These are phyloP conservation scores for Fragilaria crotonensis DNA, from an alignment of 108 stramenopile species.

Conservation along the genomic window DNA sequence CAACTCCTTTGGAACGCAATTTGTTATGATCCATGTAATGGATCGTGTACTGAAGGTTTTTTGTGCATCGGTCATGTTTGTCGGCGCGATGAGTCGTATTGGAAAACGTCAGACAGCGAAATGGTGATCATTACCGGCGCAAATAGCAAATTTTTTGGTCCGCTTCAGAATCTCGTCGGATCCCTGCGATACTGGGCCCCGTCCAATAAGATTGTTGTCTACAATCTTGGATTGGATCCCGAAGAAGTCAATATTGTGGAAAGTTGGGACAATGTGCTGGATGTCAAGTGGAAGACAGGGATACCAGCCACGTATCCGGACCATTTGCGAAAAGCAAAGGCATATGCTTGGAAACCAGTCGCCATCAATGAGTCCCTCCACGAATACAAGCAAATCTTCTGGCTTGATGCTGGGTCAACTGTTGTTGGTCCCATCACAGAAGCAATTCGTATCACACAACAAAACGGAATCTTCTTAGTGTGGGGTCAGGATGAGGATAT, in stretches of 20 bases:
- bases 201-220: constrained; percentile 12
- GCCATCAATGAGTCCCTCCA: too few species aligned
- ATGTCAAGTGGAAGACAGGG: constrained; percentile 18
- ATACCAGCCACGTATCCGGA: constrained; percentile 14
- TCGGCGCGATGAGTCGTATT: too few species aligned
- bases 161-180: constrained; percentile 24
- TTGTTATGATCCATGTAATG: too few species aligned
- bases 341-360: constrained; percentile 36
- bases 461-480: constrained; percentile 26
- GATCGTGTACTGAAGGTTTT: too few species aligned
- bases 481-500: constrained; percentile 27
- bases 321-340: constrained; percentile 11
- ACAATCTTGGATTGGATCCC: constrained; percentile 20
- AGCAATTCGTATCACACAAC: constrained; percentile 17
- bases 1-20: too few species aligned
- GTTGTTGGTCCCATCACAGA: constrained; percentile 18
- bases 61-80: too few species aligned
- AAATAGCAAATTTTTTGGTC: constrained; percentile 11
- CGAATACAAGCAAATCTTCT: too few species aligned
- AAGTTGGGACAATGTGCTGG: constrained; percentile 21
- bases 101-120: too few species aligned
- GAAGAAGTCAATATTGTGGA: constrained; percentile 4
- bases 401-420: too few species aligned
- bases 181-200: constrained; percentile 28
- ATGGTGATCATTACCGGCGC: constrained; percentile 25